Evolutionary conservation across 441 rosid genomes (phyloP).

Genomic region (Capsella rubella): DNA sequence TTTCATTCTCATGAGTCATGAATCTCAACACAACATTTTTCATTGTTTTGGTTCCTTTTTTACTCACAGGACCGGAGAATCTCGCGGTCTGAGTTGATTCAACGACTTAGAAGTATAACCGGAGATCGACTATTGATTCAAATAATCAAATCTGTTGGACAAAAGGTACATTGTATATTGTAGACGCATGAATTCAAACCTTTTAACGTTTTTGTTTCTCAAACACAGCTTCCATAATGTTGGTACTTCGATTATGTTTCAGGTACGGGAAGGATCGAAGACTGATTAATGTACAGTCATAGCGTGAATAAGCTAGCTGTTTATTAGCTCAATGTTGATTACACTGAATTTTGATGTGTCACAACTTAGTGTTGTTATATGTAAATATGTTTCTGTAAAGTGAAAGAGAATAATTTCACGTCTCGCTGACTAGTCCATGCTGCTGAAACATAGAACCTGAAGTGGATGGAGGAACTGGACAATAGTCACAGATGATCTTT

Average conservation of each 20-base stretch:
- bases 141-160: conserved; percentile 58
- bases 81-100: conserved; percentile 59
- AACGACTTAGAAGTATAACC: conserved; percentile 55
- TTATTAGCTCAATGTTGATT: background rate
- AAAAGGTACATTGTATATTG: conserved; percentile 48
- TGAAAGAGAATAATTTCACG: background rate
- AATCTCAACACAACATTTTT: conserved; percentile 3
- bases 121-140: conserved; percentile 70
- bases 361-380: background rate
- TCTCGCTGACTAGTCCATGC: conserved; percentile 6
- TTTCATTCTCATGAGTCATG: background rate
- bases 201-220: background rate
- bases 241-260: background rate
- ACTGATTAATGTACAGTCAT: conserved; percentile 6
- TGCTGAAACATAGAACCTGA: conserved; percentile 27
- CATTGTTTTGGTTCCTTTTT: conserved; percentile 1
- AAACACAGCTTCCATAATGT: background rate
- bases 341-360: background rate
- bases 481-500: background rate
- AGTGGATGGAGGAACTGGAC: conserved; percentile 75
- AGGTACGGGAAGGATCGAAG: conserved; percentile 23
- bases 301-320: background rate
- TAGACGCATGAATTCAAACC: background rate
- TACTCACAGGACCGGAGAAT: conserved; percentile 58
- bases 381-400: background rate